Conservation (phyloP, 192 early-diverging fungal genomes). For the Gryganskiella cystojenkinii region DNA sequence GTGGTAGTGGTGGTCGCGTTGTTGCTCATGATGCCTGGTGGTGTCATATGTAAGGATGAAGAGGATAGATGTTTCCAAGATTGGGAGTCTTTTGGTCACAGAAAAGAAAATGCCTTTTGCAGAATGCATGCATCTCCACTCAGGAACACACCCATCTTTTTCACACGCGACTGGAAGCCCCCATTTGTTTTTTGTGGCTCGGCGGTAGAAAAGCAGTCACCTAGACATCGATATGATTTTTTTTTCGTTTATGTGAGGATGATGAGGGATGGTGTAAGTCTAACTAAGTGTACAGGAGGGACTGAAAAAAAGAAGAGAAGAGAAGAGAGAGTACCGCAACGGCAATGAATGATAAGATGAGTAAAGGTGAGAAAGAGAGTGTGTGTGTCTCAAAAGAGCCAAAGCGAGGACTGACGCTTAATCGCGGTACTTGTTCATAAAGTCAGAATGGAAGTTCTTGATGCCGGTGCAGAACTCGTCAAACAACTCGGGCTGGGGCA, state of each 20-base stretch:
- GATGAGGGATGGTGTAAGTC: neutral
- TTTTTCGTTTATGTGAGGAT: neutral
- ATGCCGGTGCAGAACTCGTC: constrained; percentile 86
- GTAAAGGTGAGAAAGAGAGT: neutral
- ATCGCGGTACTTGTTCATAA: constrained; percentile 79
- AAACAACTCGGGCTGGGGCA: constrained; percentile 94
- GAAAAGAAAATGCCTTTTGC: neutral
- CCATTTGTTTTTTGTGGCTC: no score
- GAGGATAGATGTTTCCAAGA: neutral
- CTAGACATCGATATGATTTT: neutral
- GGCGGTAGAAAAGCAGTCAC: no score
- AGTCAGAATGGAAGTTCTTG: constrained; percentile 81
- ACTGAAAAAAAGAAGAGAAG: no score
- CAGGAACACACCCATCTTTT: no score
- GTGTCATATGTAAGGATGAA: constrained; percentile 32
- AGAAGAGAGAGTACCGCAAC: no score
- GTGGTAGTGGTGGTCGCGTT: constrained; percentile 14
- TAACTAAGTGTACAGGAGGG: no score
- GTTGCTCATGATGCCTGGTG: constrained; percentile 31
- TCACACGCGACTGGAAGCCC: no score
- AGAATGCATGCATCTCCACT: neutral
- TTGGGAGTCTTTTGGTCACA: no score
- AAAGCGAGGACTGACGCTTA: constrained; percentile 30
- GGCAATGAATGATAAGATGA: neutral
- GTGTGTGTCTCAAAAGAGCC: neutral